Base-by-base conservation (phyloP, 164 flowering plant genomes). In the Nymphaea colorata region DNA sequence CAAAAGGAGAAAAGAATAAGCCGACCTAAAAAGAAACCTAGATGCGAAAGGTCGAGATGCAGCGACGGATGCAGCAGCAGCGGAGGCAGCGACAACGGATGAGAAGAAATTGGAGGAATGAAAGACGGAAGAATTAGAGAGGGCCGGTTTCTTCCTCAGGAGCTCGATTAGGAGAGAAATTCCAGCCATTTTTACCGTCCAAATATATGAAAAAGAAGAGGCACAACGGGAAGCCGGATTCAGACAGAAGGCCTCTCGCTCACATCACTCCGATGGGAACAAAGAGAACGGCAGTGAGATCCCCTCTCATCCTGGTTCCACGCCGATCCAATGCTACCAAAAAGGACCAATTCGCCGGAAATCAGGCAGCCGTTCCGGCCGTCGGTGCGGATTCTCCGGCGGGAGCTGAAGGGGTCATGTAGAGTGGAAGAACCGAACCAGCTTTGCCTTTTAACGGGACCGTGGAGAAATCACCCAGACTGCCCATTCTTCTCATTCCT, bases 21-120 rank as follows among this genome's bases (percentile, higher is more conserved):
- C 36, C 36, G 79, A 86, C 90, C 92, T 85, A 42, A 87, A 82
- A 10, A 88, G 72, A 72, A 79, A 70, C 72, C 87, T 80, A 59
- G 80, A 76, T 41, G 80, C 78, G 42, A 84, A 76, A 43, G 86
- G 79, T 64, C 70, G 67, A 11, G 74, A 74, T 2, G 80, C 71
- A 11, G 80, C 79, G 68, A 75, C 71, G 10, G 90, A 74, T 12
- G 84, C 86, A 64, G 87, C 89, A 44, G 88, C 87, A 6, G 86
- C 78, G 8, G 87, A 73, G 44, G 84, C 74, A 47, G 85, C 89
- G 8, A 80, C 74, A 14, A 78, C 68, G 3, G 86, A 82, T 6
- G 93, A 79, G 68, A 84, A 80, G 6, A 76, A 65, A 0, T 82
- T 78, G 66, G 70, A 68, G 2, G 94, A 88, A 70, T 83, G 85